Evolutionary conservation across 1,139 yeast genomes (phyloP).

Genomic region (Lodderomyces orthopsilosis): DNA sequence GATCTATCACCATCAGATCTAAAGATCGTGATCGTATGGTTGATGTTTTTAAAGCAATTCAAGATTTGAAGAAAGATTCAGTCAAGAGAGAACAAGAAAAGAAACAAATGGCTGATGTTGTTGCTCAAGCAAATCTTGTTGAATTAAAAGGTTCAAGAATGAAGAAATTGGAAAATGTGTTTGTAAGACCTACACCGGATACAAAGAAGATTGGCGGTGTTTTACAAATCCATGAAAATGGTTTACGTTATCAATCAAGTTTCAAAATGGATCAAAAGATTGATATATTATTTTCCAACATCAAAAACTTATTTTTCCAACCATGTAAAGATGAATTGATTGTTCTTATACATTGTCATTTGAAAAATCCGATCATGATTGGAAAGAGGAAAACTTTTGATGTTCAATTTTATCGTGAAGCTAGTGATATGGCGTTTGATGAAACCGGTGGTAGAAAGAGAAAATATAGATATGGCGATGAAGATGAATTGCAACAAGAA

Average conservation of each 20-base stretch:
- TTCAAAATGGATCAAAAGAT: slow-evolving; percentile 80
- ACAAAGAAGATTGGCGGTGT: slow-evolving; percentile 92
- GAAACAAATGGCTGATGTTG: slow-evolving; percentile 92
- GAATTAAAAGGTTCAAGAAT: slow-evolving; percentile 81
- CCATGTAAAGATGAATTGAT: slow-evolving; percentile 94
- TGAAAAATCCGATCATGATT: slow-evolving; percentile 89
- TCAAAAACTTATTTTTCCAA: slow-evolving; percentile 91
- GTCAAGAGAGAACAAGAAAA: slow-evolving; percentile 88
- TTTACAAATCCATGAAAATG: slow-evolving; percentile 91
- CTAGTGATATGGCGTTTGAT: slow-evolving; percentile 93
- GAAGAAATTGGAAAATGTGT: slow-evolving; percentile 81
- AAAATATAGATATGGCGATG: slow-evolving; percentile 93
- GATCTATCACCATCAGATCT: slow-evolving; percentile 85
- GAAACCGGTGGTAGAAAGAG: slow-evolving; percentile 95
- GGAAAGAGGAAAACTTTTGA: slow-evolving; percentile 96
- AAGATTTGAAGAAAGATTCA: slow-evolving; percentile 89
- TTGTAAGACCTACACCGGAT: slow-evolving; percentile 94
- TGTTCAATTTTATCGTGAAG: slow-evolving; percentile 94
- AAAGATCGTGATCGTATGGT: slow-evolving; percentile 90
- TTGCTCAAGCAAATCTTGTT: slow-evolving; percentile 82
- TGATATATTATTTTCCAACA: slow-evolving; percentile 85
- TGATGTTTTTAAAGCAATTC: slow-evolving; percentile 85
- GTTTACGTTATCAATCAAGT: slow-evolving; percentile 87
- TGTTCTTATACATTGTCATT: slow-evolving; percentile 88
- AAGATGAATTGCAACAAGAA: slow-evolving; percentile 97